Evolutionary conservation across 2,329 filamentous ascomycete genomes (phyloP).

Genomic region (Akanthomyces dipterigenus): DNA sequence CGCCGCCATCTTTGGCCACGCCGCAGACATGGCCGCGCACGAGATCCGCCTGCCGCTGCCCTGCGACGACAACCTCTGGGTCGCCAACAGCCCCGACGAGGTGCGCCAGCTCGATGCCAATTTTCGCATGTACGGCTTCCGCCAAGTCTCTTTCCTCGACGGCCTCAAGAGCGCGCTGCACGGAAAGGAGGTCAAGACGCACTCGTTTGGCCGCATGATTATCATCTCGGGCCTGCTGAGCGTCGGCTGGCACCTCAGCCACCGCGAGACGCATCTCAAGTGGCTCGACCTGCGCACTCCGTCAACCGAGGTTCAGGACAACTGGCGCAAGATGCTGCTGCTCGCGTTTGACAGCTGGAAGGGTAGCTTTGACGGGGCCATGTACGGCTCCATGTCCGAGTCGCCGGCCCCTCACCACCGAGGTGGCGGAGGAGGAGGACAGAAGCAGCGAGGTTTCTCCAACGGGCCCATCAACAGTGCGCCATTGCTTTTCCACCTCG

Average conservation of each 20-base stretch:
- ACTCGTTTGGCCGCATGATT: slow-evolving; percentile 82
- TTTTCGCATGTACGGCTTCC: slow-evolving; percentile 70
- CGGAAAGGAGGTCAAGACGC: slow-evolving; percentile 72
- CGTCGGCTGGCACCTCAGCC: slow-evolving; percentile 86
- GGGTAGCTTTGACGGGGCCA: slow-evolving; percentile 68
- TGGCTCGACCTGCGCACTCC: slow-evolving; percentile 63
- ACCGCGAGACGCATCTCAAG: slow-evolving; percentile 76
- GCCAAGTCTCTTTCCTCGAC: slow-evolving; percentile 74
- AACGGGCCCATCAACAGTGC: slow-evolving; percentile 68
- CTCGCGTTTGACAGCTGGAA: slow-evolving; percentile 85
- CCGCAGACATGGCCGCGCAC: slow-evolving; percentile 83
- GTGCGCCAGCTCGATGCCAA: slow-evolving; percentile 72
- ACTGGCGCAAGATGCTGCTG: slow-evolving; percentile 71
- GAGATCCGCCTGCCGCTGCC: slow-evolving; percentile 81
- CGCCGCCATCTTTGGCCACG: slow-evolving; percentile 87
- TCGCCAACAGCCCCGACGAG: slow-evolving; percentile 68
- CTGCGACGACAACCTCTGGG: slow-evolving; percentile 83
- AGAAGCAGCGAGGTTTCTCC: slow-evolving; percentile 37
- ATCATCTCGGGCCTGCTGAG: slow-evolving; percentile 87
- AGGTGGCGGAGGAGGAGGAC: not conserved
- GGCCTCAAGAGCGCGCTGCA: slow-evolving; percentile 79
- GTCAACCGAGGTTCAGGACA: slow-evolving; percentile 57
- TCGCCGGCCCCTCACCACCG: slow-evolving; percentile 13
- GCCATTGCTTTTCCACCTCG: slow-evolving; percentile 75
- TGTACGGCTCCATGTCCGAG: slow-evolving; percentile 35